A percentile compares a stretch with the other conserved stretches of the same genome.
These are phyloP conservation scores for Gloeophyllum trabeum DNA, from an alignment of 768 basidiomycete species.

Conservation along the genomic window DNA sequence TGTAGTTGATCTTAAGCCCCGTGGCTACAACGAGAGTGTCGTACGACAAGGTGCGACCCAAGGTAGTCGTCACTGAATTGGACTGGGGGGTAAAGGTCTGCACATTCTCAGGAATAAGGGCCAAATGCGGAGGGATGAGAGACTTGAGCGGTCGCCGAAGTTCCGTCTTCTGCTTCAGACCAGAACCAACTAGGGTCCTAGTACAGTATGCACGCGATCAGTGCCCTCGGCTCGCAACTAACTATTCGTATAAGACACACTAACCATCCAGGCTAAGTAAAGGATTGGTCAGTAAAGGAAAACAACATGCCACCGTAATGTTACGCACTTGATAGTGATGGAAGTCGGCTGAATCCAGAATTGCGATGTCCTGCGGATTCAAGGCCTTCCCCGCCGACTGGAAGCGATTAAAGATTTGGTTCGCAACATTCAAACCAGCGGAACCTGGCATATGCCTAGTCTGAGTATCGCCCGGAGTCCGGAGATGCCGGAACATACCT, in stretches of 20 bases:
- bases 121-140: slow-evolving; percentile 66
- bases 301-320: background rate
- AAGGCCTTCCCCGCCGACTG: slow-evolving; percentile 56
- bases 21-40: slow-evolving; percentile 84
- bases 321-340: slow-evolving; percentile 74
- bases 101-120: slow-evolving; percentile 62
- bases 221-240: background rate
- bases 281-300: slow-evolving; percentile 6
- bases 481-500: slow-evolving; percentile 34
- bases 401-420: slow-evolving; percentile 81
- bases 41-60: slow-evolving; percentile 65
- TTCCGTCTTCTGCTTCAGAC: slow-evolving; percentile 59
- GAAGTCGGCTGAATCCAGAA: slow-evolving; percentile 70
- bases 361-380: slow-evolving; percentile 67
- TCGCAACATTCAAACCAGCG: slow-evolving; percentile 73
- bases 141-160: slow-evolving; percentile 55
- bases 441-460: slow-evolving; percentile 37
- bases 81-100: slow-evolving; percentile 62
- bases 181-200: slow-evolving; percentile 91
- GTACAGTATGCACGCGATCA: slow-evolving; percentile 1
- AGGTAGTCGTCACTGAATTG: slow-evolving; percentile 62
- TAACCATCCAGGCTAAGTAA: slow-evolving; percentile 79
- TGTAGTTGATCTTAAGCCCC: slow-evolving; percentile 82
- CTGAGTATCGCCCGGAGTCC: background rate
- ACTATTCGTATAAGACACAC: slow-evolving; percentile 9